Conservation (phyloP, 2,329 filamentous ascomycete genomes). For the Penicillium sp. region DNA sequence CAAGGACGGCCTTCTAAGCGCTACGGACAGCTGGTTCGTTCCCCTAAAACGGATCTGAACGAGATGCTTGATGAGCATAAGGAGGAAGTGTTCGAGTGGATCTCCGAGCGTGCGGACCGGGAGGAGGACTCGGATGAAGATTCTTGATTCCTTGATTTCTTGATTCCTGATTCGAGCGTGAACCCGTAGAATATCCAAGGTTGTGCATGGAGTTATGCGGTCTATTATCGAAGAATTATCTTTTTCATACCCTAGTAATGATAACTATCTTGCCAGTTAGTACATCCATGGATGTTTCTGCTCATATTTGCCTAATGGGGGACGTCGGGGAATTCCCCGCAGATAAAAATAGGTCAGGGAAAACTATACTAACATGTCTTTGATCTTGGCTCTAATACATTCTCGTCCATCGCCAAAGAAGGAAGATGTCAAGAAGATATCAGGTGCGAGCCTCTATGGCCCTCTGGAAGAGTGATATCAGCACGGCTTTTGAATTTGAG, state of each 20-base stretch:
- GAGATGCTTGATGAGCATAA: slow-evolving; percentile 51
- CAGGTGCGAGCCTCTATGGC: background rate
- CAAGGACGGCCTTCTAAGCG: slow-evolving; percentile 51
- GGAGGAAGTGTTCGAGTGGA: slow-evolving; percentile 41
- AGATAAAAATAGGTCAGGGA: background rate
- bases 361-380: background rate
- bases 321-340: background rate
- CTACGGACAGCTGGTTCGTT: slow-evolving; percentile 48
- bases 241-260: slow-evolving; percentile 3
- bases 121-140: slow-evolving; percentile 23
- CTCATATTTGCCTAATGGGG: background rate
- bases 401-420: background rate
- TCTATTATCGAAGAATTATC: background rate
- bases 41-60: slow-evolving; percentile 40
- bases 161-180: background rate
- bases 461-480: background rate
- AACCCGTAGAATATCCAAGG: background rate
- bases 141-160: background rate
- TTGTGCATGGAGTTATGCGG: background rate
- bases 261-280: background rate
- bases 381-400: background rate
- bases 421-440: background rate
- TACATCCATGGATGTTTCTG: background rate
- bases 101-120: slow-evolving; percentile 34
- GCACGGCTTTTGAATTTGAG: background rate